Evolutionary conservation across 2,329 filamentous ascomycete genomes (phyloP), one percentile per base, ranked within the genome.

Genomic region (Diplodia seriata): DNA sequence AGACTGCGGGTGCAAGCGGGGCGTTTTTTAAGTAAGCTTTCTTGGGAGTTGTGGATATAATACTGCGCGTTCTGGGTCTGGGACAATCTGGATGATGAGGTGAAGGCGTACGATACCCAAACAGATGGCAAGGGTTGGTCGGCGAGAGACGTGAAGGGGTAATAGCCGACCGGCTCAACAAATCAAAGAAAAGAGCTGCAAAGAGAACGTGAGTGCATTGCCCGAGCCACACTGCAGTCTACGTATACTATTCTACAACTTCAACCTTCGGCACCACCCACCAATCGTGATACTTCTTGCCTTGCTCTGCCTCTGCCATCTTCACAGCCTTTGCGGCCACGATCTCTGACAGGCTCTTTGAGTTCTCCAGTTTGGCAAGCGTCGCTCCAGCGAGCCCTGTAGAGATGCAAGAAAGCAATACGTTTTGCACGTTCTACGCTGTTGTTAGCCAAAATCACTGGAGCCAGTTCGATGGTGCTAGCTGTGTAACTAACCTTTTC

Each of bases 181-280:
- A n/a, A 29, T 3, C 11, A 26, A 53, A 14, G 9, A n/a, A 5
- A 15, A 12, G 12, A 12, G 36, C 9, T 40, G 7, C 38, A n/a
- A 12, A 8, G 20, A 18, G 12, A 29, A 66, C 11, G 50, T 18
- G 56, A 26, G 50, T 14, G 23, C 14, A 20, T 51, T 64, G 20
- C 33, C 12, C 23, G 18, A 43, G 5, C 51, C 67, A 50, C n/a
- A n/a, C 29, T 51, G 40, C 12, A 51, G 12, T 20, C 59, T 38
- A 63, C 31, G 61, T 69, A 38, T 20, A 18, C 38, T 63, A 51
- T 3, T 74, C 75, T 47, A 57, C 40, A 50, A 66, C 23, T 29
- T 66, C 53, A 5, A 84, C 71, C 71, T 77, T 81, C 5, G 78
- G 81, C n/a, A 85, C 79, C 33, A 81, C 73, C 82, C 83, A 85